Base-by-base conservation (phyloP, 2,329 filamentous ascomycete genomes). In the Monosporascus sp. region DNA sequence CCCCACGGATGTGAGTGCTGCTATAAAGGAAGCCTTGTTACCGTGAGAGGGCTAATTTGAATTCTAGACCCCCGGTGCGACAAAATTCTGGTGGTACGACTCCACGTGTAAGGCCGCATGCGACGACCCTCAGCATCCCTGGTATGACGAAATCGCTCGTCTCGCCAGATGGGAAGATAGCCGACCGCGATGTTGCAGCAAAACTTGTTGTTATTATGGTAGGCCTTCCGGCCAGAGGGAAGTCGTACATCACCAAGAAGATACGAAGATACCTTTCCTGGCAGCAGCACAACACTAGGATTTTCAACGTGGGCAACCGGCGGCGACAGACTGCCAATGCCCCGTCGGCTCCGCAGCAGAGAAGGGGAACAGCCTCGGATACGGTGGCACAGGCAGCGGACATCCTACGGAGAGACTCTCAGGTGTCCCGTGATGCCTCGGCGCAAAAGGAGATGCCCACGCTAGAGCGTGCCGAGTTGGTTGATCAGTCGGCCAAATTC, bases 161-260 rank as follows among this genome's bases (percentile, higher is more conserved):
- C 48, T 99, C 94, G 2, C 94, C 94, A 8, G 94, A 99, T 71
- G 94, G 94, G 61, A 86, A 90, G 64, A 99, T 99, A 62, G 88
- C 94, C 52, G 86, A 93, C 67, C 83, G 93, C 66, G 94, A 99
- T 79, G 89, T 99, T 49, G 94, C 92, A 49, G 89, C 94, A 41
- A 99, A 99, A 77, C 79, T 99, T 57, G 90, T 97, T 67, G 96
- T 99, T 65, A 86, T 99, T 69, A 99, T 99, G 94, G 94, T 99
- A 56, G 94, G 94, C 58, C 76, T 99, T 63, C 94, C 94, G 3
- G 94, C 94, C 9, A 81, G 94, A 65, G 94, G 94, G 68, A 99
- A 99, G 75, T 97, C 92, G 52, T 99, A 99, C 73, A 96, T 99
- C 65, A 97, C 94, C 57, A 97, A 97, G 78, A 99, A 99, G 75